Conservation (phyloP, 176 grass and related monocot genomes). For the Ensete glaucum region DNA sequence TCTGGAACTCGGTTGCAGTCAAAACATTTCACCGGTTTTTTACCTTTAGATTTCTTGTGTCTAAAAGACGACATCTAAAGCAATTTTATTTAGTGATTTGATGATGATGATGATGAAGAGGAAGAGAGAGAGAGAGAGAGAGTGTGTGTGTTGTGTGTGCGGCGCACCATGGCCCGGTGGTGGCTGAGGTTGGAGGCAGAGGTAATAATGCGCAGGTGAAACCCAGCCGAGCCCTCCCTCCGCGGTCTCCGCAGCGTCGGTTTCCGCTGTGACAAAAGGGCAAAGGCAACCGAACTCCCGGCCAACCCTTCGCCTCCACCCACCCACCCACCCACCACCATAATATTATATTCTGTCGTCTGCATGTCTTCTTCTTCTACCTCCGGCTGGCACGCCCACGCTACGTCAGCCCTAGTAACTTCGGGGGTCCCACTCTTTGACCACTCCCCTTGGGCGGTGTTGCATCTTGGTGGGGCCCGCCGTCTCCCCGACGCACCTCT, state of each 20-base stretch:
- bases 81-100: too few species aligned
- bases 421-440: not conserved
- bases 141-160: too few species aligned
- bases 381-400: not conserved
- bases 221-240: not conserved
- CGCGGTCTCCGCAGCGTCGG: constrained; percentile 12
- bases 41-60: too few species aligned
- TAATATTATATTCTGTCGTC: not conserved
- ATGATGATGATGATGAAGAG: too few species aligned
- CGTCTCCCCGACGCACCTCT: not conserved
- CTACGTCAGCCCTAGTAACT: constrained; percentile 16
- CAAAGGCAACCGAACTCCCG: constrained; percentile 8
- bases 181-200: not conserved
- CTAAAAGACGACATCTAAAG: too few species aligned
- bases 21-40: too few species aligned
- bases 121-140: too few species aligned
- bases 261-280: constrained; percentile 11
- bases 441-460: constrained; percentile 20
- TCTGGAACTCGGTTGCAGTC: too few species aligned
- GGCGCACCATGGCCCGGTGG: too few species aligned
- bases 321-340: not conserved
- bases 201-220: not conserved
- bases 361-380: not conserved
- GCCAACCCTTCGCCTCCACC: constrained; percentile 6
- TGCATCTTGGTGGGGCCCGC: not conserved